Evolutionary conservation across 441 rosid genomes (phyloP), one percentile per base, ranked within the genome.

Genomic region (Populus tomentosa): DNA sequence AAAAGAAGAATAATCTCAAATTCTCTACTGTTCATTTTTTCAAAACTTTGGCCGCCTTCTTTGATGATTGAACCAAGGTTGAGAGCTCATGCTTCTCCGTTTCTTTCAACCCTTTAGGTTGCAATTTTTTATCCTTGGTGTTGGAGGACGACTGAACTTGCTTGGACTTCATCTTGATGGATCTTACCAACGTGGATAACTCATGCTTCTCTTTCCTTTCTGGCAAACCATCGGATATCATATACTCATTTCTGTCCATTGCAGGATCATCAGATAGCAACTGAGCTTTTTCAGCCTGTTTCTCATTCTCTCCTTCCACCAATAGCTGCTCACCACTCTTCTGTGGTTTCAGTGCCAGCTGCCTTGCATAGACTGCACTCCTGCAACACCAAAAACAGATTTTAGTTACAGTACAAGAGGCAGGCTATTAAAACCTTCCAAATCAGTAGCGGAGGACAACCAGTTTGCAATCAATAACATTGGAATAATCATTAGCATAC

Each of bases 331-430:
- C 79, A 14, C 76, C 86, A 32, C 80, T 86, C 85, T 87, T 90
- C 72, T 75, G 89, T 86, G 80, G 86, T 78, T 78, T 86, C 82
- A 82, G 80, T 63, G 89, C 80, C 72, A 79, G 64, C 80, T 96
- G 97, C 82, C 97, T 92, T 20, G 84, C 90, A 83, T 90, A 92
- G 24, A 86, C 86, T 11, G 98, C 98, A 79, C 97, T 91, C 94
- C 99, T 96, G 87, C 85, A 88, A 67, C 11, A 73, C 42, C 78
- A 33, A 77, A 75, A 78, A 73, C 33, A 62, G 76, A 56, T 40
- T 40, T 72, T 46, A 68, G 73, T 56, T 61, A 36, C 28, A 67
- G 10, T 24, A 6, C 61, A 53, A 61, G 10, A n/a, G 50, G 70
- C 23, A 14, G 69, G 71, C 67, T 65, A 72, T 6, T 23, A 1